Evolutionary conservation across 2,329 filamentous ascomycete genomes (phyloP).

Genomic region (Leptographium galeiforme): DNA sequence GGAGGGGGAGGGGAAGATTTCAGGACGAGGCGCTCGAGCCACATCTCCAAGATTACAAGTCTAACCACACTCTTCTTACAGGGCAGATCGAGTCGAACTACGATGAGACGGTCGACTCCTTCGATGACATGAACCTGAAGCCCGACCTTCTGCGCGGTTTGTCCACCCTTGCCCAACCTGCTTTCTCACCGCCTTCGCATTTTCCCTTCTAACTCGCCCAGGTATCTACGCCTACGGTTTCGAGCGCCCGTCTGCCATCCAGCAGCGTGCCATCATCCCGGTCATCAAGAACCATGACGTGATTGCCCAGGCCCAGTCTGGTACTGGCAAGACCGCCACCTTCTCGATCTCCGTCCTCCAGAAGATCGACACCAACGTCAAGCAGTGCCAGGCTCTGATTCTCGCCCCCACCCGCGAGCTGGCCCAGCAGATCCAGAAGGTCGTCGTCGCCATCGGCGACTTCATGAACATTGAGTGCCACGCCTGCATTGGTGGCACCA

Average conservation of each 20-base stretch:
- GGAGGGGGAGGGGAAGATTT: not conserved
- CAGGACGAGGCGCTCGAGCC: not conserved
- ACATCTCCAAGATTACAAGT: not conserved
- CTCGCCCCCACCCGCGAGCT: conserved; percentile 96
- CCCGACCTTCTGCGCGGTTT: conserved; percentile 87
- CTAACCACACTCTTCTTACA: conserved; percentile 25
- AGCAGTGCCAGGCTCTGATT: conserved; percentile 96
- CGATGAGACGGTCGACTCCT: conserved; percentile 98
- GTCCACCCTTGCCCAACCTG: conserved; percentile 12
- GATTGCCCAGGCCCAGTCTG: conserved; percentile 98
- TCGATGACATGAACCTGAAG: conserved; percentile 97
- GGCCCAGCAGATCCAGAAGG: conserved; percentile 98
- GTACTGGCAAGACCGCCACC: conserved; percentile 98
- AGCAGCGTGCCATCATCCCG: conserved; percentile 99
- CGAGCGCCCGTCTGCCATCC: conserved; percentile 97
- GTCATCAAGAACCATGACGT: conserved; percentile 99
- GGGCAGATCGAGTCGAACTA: conserved; percentile 99
- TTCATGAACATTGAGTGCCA: conserved; percentile 99
- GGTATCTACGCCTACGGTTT: conserved; percentile 99
- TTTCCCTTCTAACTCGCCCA: conserved; percentile 17
- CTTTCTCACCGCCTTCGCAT: too few species aligned
- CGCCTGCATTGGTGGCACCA: conserved; percentile 97
- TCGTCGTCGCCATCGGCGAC: conserved; percentile 95
- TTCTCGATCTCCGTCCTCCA: conserved; percentile 99
- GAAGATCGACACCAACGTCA: conserved; percentile 91